Base-by-base conservation (phyloP, 2,329 filamentous ascomycete genomes). In the Calonectria hawksworthii region DNA sequence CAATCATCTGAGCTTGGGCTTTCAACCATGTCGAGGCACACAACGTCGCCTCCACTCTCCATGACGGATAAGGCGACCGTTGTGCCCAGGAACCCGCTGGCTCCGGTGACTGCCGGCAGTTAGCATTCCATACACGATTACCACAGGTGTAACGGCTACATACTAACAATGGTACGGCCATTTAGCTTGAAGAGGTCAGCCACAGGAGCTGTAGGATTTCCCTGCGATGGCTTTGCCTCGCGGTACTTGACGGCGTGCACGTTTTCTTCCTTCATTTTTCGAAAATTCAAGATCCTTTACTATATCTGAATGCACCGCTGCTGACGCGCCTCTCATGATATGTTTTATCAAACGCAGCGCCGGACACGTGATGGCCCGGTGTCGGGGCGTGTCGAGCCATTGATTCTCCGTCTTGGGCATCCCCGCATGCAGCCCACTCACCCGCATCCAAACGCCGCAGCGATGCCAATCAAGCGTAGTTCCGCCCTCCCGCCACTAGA, bases 221-320 rank as follows among this genome's bases (percentile, higher is more conserved):
- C 70, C 51, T 68, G 70, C 10, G 50, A 65, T 5, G 54, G 50
- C 51, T 72, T 72, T 5, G 56, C 51, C 36, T 72, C 70, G 28
- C 70, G 70, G 26, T 67, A 72, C 70, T 72, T 59, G 26, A 65
- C 63, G 38, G 44, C 64, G 41, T 28, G 59, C 16, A 32, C 61
- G 41, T 26, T 63, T 70, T 41, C 32, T 41, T 38, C 18, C 36
- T 44, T 70, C 47, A 64, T 44, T 28, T 41, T 54, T 8, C 1
- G 28, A 41, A 16, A n/a, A 23, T 47, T 23, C n/a, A 9, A 41
- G 26, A 26, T 61, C 7, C 34, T n/a, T 38, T 61, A 5, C 32
- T 9, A 34, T 28, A 7, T 26, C 14, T 11, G 23, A 26, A 21
- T 41, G 34, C 23, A 41, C 6, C 14, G 23, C 14, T 36, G 56